A percentile compares a stretch with the other conserved stretches of the same genome.
phyloP scores from a whole-genome alignment of 2,329 filamentous ascomycete genomes.

The Xylaria sp. region DNA sequence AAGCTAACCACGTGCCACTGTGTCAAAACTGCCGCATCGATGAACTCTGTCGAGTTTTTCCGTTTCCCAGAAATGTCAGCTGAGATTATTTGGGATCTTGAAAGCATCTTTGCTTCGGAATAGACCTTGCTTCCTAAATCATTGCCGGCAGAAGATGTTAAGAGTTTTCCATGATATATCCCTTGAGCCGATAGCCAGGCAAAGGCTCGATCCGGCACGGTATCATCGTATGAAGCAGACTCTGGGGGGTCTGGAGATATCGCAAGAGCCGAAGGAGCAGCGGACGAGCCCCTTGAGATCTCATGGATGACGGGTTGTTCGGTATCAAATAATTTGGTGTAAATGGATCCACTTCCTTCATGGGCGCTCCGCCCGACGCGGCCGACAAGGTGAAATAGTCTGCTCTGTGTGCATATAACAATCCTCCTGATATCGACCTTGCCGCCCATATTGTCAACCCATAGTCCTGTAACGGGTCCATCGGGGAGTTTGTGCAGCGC shows the following conservation, averaged over 20 bases:
- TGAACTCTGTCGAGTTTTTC: slow-evolving; percentile 74
- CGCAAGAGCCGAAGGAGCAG: slow-evolving; percentile 73
- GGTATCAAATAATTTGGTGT: slow-evolving; percentile 86
- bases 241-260: slow-evolving; percentile 80
- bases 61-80: slow-evolving; percentile 73
- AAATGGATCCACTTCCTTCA: slow-evolving; percentile 87
- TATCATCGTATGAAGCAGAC: slow-evolving; percentile 63
- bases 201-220: slow-evolving; percentile 76
- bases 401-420: slow-evolving; percentile 80
- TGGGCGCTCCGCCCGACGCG: slow-evolving; percentile 76
- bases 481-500: slow-evolving; percentile 84
- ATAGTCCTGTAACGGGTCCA: slow-evolving; percentile 85
- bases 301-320: slow-evolving; percentile 85
- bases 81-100: slow-evolving; percentile 77
- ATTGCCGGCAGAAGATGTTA: slow-evolving; percentile 67
- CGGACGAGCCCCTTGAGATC: slow-evolving; percentile 67
- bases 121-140: slow-evolving; percentile 81
- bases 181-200: slow-evolving; percentile 93
- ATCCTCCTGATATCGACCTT: slow-evolving; percentile 79
- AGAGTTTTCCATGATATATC: slow-evolving; percentile 85
- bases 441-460: slow-evolving; percentile 79
- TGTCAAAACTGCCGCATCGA: slow-evolving; percentile 84
- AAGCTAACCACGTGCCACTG: slow-evolving; percentile 93
- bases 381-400: slow-evolving; percentile 84
- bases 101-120: slow-evolving; percentile 79